Conservation (phyloP, 192 early-diverging fungal genomes). For the Dissophora globulifera region DNA sequence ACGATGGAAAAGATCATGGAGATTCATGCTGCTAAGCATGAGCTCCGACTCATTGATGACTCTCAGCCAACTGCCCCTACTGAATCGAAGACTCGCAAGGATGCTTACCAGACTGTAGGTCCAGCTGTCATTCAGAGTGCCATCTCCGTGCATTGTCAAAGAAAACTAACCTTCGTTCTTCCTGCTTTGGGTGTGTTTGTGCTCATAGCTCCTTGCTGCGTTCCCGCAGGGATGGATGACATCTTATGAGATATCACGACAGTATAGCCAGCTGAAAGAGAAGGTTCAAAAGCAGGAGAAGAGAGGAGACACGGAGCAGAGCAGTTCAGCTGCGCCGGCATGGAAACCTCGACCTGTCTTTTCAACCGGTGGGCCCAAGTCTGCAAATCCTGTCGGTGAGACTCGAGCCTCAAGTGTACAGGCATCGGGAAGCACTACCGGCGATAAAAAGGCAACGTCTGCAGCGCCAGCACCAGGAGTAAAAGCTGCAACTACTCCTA, state of each 20-base stretch:
- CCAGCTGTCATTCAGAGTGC: too few relatives aligned
- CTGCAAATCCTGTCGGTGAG: not conserved
- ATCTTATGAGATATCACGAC: constrained; percentile 63
- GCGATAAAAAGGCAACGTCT: not conserved
- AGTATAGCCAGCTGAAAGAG: constrained; percentile 62
- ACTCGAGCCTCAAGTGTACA: not conserved
- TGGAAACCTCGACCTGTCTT: constrained; percentile 3
- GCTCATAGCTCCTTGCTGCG: constrained; percentile 50
- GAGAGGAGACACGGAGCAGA: constrained; percentile 5
- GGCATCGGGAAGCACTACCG: not conserved
- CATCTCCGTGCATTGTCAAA: too few relatives aligned
- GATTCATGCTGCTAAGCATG: constrained; percentile 27
- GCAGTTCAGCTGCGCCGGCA: not conserved
- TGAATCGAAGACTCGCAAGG: constrained; percentile 58
- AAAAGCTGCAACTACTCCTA: not conserved
- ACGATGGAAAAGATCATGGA: constrained; percentile 53
- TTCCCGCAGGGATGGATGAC: constrained; percentile 67
- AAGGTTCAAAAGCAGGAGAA: constrained; percentile 51
- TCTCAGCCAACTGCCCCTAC: constrained; percentile 22
- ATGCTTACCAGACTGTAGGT: constrained; percentile 62
- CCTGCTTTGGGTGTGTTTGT: too few relatives aligned
- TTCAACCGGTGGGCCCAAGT: not conserved
- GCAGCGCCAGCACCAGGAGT: not conserved
- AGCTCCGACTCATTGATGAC: constrained; percentile 20
- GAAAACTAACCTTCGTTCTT: too few relatives aligned